Evolutionary conservation across 495 filamentous ascomycete genomes (phyloP).

Genomic region (Glarea lozoyensis): DNA sequence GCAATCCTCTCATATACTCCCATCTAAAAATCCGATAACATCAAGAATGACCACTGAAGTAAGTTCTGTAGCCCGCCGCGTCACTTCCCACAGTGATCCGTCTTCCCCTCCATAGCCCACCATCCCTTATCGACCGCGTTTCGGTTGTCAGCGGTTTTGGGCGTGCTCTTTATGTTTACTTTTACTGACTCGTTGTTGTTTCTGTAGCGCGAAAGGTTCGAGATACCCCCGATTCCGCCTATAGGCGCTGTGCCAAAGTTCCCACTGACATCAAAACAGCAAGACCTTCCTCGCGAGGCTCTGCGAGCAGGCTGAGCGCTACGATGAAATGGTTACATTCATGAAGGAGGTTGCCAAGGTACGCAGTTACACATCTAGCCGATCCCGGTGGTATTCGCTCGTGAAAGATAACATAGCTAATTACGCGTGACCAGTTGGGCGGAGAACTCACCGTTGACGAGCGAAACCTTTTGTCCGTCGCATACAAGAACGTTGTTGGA

Average conservation of each 20-base stretch:
- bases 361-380: conserved; percentile 26
- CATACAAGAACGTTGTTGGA: conserved; percentile 99
- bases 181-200: conserved; percentile 23
- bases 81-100: conserved; percentile 20
- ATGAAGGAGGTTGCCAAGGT: conserved; percentile 99
- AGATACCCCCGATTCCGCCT: background rate
- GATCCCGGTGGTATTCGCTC: conserved; percentile 2
- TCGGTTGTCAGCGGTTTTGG: background rate
- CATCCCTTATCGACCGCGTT: conserved; percentile 29
- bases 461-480: conserved; percentile 96
- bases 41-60: conserved; percentile 60
- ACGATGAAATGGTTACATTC: conserved; percentile 99
- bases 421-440: conserved; percentile 52
- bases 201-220: conserved; percentile 76
- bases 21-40: conserved; percentile 2
- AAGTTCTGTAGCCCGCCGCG: conserved; percentile 27
- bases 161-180: background rate
- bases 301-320: conserved; percentile 99
- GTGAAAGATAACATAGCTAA: conserved; percentile 6
- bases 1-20: background rate
- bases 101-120: conserved; percentile 19
- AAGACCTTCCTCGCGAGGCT: conserved; percentile 99
- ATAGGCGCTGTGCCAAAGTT: background rate
- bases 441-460: conserved; percentile 96
- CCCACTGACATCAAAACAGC: conserved; percentile 43